Conservation (phyloP, 1,284 basidiomycete genomes). For the Papiliotrema nemorosa region DNA sequence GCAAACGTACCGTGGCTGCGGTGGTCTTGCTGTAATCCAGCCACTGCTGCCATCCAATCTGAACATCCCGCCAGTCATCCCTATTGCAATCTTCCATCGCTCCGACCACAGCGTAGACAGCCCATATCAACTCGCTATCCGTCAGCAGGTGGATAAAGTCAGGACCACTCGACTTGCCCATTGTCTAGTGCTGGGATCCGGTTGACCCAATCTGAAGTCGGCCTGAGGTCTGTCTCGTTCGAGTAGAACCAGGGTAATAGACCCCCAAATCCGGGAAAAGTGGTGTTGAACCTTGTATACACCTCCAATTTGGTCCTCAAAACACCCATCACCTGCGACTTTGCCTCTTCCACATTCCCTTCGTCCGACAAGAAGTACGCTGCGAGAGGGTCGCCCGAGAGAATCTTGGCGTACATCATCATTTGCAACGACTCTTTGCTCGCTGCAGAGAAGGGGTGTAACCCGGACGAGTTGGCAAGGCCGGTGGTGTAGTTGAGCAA, state of each 20-base stretch:
- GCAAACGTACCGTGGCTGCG: neutral
- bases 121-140: slow-evolving; percentile 1
- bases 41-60: slow-evolving; percentile 4
- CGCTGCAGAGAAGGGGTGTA: slow-evolving; percentile 4
- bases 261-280: slow-evolving; percentile 4
- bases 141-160: neutral
- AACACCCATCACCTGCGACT: neutral
- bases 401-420: slow-evolving; percentile 5
- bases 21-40: slow-evolving; percentile 3
- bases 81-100: neutral
- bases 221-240: slow-evolving; percentile 1
- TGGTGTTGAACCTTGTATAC: slow-evolving; percentile 2
- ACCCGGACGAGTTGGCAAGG: neutral
- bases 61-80: slow-evolving; percentile 1
- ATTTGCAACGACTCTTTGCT: slow-evolving; percentile 5
- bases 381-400: slow-evolving; percentile 2
- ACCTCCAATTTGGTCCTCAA: slow-evolving; percentile 3
- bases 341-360: neutral
- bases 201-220: slow-evolving; percentile 6
- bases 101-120: slow-evolving; percentile 1
- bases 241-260: slow-evolving; percentile 3
- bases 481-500: slow-evolving; percentile 1
- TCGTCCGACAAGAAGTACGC: neutral
- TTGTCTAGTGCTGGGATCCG: slow-evolving; percentile 8
- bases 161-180: neutral